Conservation (phyloP, 1,284 basidiomycete genomes). For the Microbotryum silenes-acaulis region DNA sequence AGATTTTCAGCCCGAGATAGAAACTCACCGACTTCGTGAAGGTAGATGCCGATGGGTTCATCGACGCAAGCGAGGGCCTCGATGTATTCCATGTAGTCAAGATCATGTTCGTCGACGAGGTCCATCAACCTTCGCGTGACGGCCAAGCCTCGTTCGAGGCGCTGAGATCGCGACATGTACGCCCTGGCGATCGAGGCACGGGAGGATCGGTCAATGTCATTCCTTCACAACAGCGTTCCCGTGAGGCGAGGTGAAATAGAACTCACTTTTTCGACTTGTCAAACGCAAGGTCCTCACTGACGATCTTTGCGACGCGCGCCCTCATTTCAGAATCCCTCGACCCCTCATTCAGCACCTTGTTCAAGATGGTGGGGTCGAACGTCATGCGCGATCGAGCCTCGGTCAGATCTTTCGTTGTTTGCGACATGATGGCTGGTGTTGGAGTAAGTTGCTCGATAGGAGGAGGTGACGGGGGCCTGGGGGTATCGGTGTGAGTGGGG, state of each 20-base stretch:
- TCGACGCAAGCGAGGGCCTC: slow-evolving; percentile 43
- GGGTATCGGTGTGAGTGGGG: too few relatives aligned
- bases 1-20: slow-evolving; percentile 2
- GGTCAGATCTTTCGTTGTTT: slow-evolving; percentile 18
- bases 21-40: slow-evolving; percentile 54
- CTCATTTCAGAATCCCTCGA: slow-evolving; percentile 8
- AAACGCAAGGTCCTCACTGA: slow-evolving; percentile 55
- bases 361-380: slow-evolving; percentile 11
- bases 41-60: slow-evolving; percentile 49
- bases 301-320: slow-evolving; percentile 47
- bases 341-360: slow-evolving; percentile 12
- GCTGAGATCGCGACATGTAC: slow-evolving; percentile 51
- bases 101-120: slow-evolving; percentile 48
- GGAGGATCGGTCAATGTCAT: background rate
- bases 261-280: slow-evolving; percentile 54
- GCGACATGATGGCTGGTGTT: background rate
- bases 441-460: too few relatives aligned
- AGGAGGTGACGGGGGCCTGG: too few relatives aligned
- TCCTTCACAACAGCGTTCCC: slow-evolving; percentile 28
- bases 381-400: slow-evolving; percentile 10
- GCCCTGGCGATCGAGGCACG: slow-evolving; percentile 40
- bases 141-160: slow-evolving; percentile 48
- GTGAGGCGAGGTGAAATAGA: slow-evolving; percentile 26
- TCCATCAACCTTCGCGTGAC: slow-evolving; percentile 55
- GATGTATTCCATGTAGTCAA: slow-evolving; percentile 3